Base-by-base conservation (phyloP, 495 filamentous ascomycete genomes). In the Paragyromitra xinjiangensis region DNA sequence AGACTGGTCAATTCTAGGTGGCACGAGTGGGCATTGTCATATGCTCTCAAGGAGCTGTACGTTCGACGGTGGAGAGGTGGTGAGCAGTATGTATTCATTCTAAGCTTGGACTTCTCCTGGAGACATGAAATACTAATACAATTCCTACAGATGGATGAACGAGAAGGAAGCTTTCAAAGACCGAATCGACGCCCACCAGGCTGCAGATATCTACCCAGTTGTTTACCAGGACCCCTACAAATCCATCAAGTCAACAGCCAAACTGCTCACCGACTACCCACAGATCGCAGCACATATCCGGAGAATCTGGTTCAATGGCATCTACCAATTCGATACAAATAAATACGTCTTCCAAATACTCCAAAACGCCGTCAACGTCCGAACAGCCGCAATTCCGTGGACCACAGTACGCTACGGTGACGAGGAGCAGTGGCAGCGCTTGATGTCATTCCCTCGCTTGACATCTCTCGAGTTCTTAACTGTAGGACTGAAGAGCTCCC, bases 281-380 rank as follows among this genome's bases (percentile, higher is more conserved):
- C 64, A 80, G 7, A 80, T 88, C 6, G 87, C 87, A 0, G 68
- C 71, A 0, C 85, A 86, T 62, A 86, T 88, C 53, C 87, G 85
- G 29, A 83, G 86, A 14, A 78, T 89, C 64, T 89, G 87, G 87
- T 87, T 89, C 78, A 84, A 88, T 53, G 88, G 88, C 14, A 87
- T 88, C 69, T 85, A 88, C 75, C 83, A 82, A 14, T 81, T 84
- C 53, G 86, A 88, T 77, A 87, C 85, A 0, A 84, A 84, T 74
- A 73, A 80, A 6, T 78, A 85, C 63, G 84, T 89, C 55, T 85
- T 87, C 65, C 66, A 82, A 14, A 82, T 86, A 48, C 78, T 88
- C 24, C 75, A 80, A 39, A 83, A 80, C 71, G 88, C 86, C 78
- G 71, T 71, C 26, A 82, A 84, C 29, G 72, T 89, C n/a, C 68